Evolutionary conservation across 129 eudicot genomes (phyloP), one percentile per base, ranked within the genome.

Genomic region (Calendula officinalis): DNA sequence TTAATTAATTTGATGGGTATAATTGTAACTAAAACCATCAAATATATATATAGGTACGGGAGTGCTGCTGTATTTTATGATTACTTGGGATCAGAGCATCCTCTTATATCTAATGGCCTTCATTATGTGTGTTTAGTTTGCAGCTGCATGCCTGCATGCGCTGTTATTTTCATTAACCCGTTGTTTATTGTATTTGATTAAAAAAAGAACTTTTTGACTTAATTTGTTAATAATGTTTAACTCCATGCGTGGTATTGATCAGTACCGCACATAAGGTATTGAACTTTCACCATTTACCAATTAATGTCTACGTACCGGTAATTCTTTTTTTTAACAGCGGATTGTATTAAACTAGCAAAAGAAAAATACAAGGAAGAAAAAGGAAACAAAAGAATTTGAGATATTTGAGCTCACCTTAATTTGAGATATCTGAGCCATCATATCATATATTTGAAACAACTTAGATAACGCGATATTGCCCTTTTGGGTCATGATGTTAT

Each of bases 61-160:
- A 59, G 59, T 64, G 50, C 51, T 55, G 83, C 37, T 69, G 42
- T 58, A 50, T 57, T 36, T 57, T 57, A 38, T 57, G 63, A 50
- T 74, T 63, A 68, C 82, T 68, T 68, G 69, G 51, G 70, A 60
- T 54, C 51, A 54, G 54, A 72, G 63, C 82, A 50, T 63, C 69
- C 4, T 42, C 12, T 41, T 53, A 54, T 74, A 49, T 74, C 59
- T 58, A 56, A 64, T 73, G 80, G 75, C 48, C 30, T 50, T 60
- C 64, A 72, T 46, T 66, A 54, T 60, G 12, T 13, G 14, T 13
- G 0, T 78, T 57, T 66, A 46, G 53, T 53, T 5, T 52, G 50
- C 67, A 73, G 80, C 67, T 51, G 74, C 57, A 52, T 69, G 48
- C 49, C 63, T 69, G 30, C 2, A 22, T n/a, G n/a, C n/a, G n/a